phyloP scores from a whole-genome alignment of 352 stramenopile species.

The Pythium insidiosum region DNA sequence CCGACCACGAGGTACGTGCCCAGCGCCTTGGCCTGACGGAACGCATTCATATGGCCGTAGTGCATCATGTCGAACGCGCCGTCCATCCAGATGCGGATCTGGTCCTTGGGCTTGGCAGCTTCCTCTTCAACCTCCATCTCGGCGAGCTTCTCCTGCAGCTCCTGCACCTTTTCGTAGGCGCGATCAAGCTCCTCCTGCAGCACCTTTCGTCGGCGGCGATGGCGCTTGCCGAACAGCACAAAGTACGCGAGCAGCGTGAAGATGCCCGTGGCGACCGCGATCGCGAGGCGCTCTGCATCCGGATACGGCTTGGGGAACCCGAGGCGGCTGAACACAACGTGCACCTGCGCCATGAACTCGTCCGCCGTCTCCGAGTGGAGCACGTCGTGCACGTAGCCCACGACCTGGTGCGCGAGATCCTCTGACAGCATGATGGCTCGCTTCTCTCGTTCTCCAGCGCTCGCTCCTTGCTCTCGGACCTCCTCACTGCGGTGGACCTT shows the following conservation, averaged over 20 bases:
- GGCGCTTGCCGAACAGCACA: conserved; percentile 83
- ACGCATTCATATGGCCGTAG: conserved; percentile 99
- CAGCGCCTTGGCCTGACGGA: conserved; percentile 92
- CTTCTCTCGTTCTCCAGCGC: background rate
- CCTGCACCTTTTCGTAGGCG: conserved; percentile 76
- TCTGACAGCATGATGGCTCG: conserved; percentile 27
- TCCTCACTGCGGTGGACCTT: no score
- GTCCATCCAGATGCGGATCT: conserved; percentile 98
- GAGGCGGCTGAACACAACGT: conserved; percentile 52
- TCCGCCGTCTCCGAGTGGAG: conserved; percentile 69
- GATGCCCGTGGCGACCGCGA: conserved; percentile 67
- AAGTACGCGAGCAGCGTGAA: conserved; percentile 84
- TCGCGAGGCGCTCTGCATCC: conserved; percentile 77
- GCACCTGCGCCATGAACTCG: conserved; percentile 61
- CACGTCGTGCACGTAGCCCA: conserved; percentile 70
- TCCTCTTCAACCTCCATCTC: conserved; percentile 82
- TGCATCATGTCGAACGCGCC: conserved; percentile 99
- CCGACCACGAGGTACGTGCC: conserved; percentile 97
- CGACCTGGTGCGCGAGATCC: conserved; percentile 39
- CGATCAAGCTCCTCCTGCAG: conserved; percentile 69
- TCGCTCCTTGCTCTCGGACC: no score
- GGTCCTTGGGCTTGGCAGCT: conserved; percentile 51
- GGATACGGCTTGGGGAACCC: conserved; percentile 80
- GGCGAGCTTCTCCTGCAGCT: conserved; percentile 78
- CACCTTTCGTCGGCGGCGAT: conserved; percentile 53